phyloP scores from a whole-genome alignment of 805 yeast genomes.

The Nakazawaea populi region DNA sequence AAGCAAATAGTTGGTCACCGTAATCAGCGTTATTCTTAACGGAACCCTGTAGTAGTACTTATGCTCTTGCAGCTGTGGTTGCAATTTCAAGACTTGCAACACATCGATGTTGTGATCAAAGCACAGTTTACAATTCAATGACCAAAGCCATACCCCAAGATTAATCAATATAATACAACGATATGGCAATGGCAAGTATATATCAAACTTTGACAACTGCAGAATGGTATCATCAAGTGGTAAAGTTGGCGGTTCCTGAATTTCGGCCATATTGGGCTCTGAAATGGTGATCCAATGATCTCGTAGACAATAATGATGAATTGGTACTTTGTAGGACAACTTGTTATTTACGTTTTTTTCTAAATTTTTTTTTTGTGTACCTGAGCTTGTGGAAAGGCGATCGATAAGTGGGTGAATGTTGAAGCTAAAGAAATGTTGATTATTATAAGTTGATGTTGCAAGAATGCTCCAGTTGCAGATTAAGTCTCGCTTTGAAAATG shows the following conservation, averaged over 20 bases:
- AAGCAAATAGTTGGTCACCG: conserved; percentile 21
- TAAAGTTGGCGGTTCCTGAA: conserved; percentile 3
- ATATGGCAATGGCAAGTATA: conserved; percentile 41
- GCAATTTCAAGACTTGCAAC: conserved; percentile 33
- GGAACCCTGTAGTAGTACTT: conserved; percentile 12
- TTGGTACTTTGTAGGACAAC: not conserved
- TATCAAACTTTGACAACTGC: conserved; percentile 21
- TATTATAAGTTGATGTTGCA: too few species aligned
- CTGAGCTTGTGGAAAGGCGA: too few species aligned
- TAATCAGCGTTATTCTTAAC: conserved; percentile 17
- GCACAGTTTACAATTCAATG: conserved; percentile 34
- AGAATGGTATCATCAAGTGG: conserved; percentile 9
- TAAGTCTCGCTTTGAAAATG: too few species aligned
- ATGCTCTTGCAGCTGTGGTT: conserved; percentile 19
- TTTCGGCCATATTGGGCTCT: conserved; percentile 1
- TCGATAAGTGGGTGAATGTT: too few species aligned
- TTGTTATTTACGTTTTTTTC: not conserved
- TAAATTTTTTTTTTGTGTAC: too few species aligned
- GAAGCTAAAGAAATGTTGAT: too few species aligned
- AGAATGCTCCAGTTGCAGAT: too few species aligned
- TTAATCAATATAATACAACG: conserved; percentile 43
- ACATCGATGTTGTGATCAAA: conserved; percentile 37
- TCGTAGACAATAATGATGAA: too few species aligned
- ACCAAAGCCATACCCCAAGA: conserved; percentile 52
- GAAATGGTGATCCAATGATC: too few species aligned